phyloP scores from a whole-genome alignment of 495 filamentous ascomycete species.

The Aspergillus avenaceus region DNA sequence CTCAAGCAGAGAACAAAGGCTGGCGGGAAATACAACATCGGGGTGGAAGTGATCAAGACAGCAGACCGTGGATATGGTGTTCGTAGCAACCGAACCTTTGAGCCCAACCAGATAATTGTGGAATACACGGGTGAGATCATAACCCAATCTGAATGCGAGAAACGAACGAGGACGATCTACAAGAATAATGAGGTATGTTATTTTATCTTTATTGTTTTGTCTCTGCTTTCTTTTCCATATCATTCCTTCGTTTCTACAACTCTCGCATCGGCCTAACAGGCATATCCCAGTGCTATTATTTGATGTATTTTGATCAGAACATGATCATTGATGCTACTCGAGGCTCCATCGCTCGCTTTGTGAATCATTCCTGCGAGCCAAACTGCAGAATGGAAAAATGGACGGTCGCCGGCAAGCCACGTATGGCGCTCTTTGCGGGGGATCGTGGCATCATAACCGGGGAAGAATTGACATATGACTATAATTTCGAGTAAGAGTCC shows the following conservation, averaged over 20 bases:
- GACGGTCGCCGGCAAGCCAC: constrained; percentile 90
- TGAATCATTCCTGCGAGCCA: constrained; percentile 96
- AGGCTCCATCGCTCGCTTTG: constrained; percentile 93
- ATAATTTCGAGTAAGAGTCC: constrained; percentile 79
- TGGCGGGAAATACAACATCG: constrained; percentile 80
- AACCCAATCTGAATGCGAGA: constrained; percentile 86
- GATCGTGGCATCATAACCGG: constrained; percentile 86
- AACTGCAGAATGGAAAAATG: constrained; percentile 97
- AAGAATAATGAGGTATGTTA: constrained; percentile 78
- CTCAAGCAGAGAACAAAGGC: constrained; percentile 70
- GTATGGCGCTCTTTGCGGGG: constrained; percentile 96
- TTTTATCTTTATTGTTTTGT: not conserved
- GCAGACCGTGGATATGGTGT: constrained; percentile 85
- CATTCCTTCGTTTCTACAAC: too few relatives aligned
- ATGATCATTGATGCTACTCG: constrained; percentile 98
- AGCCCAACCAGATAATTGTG: constrained; percentile 90
- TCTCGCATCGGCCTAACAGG: too few relatives aligned
- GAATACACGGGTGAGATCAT: constrained; percentile 98
- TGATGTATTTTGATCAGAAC: constrained; percentile 97
- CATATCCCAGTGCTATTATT: constrained; percentile 81
- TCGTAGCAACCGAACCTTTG: constrained; percentile 81
- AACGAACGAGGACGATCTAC: constrained; percentile 86
- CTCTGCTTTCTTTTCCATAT: too few relatives aligned
- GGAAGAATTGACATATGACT: constrained; percentile 98
- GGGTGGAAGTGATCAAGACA: constrained; percentile 93